A percentile compares a stretch with the other conserved stretches of the same genome.
Evolutionary conservation across 2,329 filamentous ascomycete genomes (phyloP).

Genomic region (Fusarium proliferatum): DNA sequence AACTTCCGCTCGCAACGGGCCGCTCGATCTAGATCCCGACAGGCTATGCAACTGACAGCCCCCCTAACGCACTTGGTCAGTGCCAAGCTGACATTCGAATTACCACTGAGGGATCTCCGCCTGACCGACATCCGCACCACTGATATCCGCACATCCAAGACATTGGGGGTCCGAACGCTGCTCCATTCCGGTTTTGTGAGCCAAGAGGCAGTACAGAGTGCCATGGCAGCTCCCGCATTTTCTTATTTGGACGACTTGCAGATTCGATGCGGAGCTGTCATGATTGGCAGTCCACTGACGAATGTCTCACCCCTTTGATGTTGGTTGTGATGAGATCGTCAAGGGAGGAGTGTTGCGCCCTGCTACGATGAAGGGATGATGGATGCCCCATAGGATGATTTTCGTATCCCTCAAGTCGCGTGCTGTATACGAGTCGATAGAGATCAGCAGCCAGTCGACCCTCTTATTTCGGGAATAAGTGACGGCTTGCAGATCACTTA

Average conservation of each 20-base stretch:
- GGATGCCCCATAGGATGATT: background rate
- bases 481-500: background rate
- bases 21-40: slow-evolving; percentile 7
- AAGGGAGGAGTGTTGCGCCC: background rate
- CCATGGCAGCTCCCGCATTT: background rate
- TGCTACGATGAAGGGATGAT: background rate
- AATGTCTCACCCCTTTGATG: background rate
- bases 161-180: background rate
- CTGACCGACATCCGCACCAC: background rate
- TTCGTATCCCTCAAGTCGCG: background rate
- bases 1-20: slow-evolving; percentile 12
- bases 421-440: background rate
- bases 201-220: background rate
- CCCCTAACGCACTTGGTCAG: background rate
- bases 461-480: background rate
- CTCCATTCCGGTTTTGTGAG: background rate
- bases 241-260: background rate
- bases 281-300: background rate
- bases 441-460: background rate
- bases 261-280: background rate
- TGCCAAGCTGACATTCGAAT: slow-evolving; percentile 1
- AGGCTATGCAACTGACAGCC: background rate
- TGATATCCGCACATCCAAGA: background rate
- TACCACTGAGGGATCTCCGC: background rate
- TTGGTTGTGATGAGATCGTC: background rate